These are phyloP conservation scores for Rhodomyrtus tomentosa DNA, from an alignment of 345 rosid genomes.

Conservation along the genomic window DNA sequence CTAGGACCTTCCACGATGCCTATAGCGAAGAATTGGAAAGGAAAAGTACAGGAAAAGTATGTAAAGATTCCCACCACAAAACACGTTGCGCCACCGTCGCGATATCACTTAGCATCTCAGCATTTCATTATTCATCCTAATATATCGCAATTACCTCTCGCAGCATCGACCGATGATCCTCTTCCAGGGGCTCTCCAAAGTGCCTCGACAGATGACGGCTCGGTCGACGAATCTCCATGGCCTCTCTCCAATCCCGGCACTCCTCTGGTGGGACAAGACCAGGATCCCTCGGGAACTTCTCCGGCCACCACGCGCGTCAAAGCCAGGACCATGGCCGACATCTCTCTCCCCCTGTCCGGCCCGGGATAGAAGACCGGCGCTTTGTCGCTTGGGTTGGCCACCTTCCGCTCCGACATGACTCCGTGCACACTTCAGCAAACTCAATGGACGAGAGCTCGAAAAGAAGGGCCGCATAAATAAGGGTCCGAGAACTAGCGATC, in stretches of 20 bases:
- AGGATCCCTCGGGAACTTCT: slow-evolving; percentile 4
- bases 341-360: slow-evolving; percentile 43
- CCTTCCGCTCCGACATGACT: slow-evolving; percentile 13
- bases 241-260: not conserved
- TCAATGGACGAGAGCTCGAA: not conserved
- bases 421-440: not conserved
- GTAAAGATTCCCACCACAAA: not conserved
- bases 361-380: not conserved
- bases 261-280: not conserved
- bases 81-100: not conserved
- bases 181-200: not conserved
- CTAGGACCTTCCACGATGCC: not conserved
- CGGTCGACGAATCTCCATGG: not conserved
- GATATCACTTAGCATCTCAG: not conserved
- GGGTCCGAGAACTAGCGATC: not conserved
- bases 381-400: slow-evolving; percentile 17
- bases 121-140: not conserved
- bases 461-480: not conserved
- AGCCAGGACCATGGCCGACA: slow-evolving; percentile 68
- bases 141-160: not conserved
- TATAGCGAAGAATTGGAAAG: not conserved
- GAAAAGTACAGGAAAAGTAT: not conserved
- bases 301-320: slow-evolving; percentile 68
- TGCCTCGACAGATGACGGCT: not conserved
- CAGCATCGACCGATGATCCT: not conserved